Base-by-base conservation (phyloP, 2,329 filamentous ascomycete species). In the Diaporthe sp. region DNA sequence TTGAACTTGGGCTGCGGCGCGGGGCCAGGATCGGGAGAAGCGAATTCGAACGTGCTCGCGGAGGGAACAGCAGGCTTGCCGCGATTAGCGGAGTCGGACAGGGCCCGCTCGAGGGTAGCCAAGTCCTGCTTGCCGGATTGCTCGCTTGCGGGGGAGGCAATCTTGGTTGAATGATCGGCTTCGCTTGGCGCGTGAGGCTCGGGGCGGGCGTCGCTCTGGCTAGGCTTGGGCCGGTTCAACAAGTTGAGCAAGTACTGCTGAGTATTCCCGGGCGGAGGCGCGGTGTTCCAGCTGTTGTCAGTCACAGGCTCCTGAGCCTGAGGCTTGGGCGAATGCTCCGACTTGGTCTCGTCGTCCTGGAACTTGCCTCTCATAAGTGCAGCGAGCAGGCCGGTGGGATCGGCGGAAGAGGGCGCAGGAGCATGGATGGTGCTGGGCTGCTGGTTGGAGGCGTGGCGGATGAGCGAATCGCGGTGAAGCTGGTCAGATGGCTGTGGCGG, bases 181-280 rank as follows among this genome's bases (percentile, higher is more conserved):
- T 89, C 88, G 72, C 78, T 89, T 87, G 71, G 83, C 17, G 61
- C 75, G 6, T 71, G 61, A 39, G 70, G 73, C 22, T 73, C 75
- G 42, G 57, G 55, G 81, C 76, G 86, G 71, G 85, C 85, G 63
- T 92, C 90, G 65, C 85, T 87, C 82, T 93, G 91, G 75, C 88
- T 87, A 17, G 91, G 91, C 85, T 93, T 95, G 71, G 94, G 92
- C 67, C 94, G 92, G 81, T 95, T 97, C 78, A 99, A 90, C 75
- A 98, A 88, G 80, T 95, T 94, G 77, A 98, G 91, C 65, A 99
- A 88, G 81, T 97, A 94, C 78, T 96, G 93, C 84, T 97, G 94
- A 6, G 95, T 94, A 83, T 95, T 93, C 63, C 91, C 89, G 31
- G 90, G 85, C 72, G 91, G 90, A 58, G 90, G 86, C 47, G 86